Percentiles rank a stretch among this genome's conserved stretches.
These are phyloP conservation scores for Oryza australiensis DNA, from an alignment of 176 grass and related monocot species.

Conservation along the genomic window DNA sequence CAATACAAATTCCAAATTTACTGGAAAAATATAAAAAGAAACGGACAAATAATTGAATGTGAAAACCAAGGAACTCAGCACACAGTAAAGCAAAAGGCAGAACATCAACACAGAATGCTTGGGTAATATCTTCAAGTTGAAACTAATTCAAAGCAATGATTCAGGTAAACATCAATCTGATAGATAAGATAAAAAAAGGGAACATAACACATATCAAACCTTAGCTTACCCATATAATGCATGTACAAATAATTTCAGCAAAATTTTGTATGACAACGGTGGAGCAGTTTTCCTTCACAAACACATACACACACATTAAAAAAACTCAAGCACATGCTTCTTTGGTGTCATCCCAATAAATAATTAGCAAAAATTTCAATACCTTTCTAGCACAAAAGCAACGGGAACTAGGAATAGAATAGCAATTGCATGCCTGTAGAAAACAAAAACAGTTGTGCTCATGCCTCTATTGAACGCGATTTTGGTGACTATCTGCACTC, in stretches of 20 bases:
- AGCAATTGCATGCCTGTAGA: slow-evolving; percentile 49
- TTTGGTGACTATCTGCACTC: slow-evolving; percentile 46
- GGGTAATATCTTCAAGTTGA: neutral
- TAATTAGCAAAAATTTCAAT: neutral
- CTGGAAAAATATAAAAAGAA: neutral
- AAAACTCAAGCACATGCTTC: neutral
- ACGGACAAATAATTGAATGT: neutral
- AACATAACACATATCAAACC: neutral
- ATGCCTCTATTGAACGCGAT: slow-evolving; percentile 36
- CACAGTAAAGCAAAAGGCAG: neutral
- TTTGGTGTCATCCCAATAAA: neutral
- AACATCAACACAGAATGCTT: neutral
- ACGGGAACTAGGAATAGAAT: slow-evolving; percentile 46
- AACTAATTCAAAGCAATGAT: neutral
- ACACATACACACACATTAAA: neutral
- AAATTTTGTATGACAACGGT: slow-evolving; percentile 18
- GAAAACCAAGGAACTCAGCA: neutral
- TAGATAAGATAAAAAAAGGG: neutral
- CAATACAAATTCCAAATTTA: neutral
- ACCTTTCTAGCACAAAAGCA: slow-evolving; percentile 53
- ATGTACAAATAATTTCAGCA: slow-evolving; percentile 44
- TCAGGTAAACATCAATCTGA: neutral
- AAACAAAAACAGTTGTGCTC: slow-evolving; percentile 50
- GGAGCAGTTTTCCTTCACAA: slow-evolving; percentile 47
- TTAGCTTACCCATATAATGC: slow-evolving; percentile 43